Evolutionary conservation across 140 eudicot genomes (phyloP), one percentile per base, ranked within the genome.

Genomic region (Flaveria floridana): DNA sequence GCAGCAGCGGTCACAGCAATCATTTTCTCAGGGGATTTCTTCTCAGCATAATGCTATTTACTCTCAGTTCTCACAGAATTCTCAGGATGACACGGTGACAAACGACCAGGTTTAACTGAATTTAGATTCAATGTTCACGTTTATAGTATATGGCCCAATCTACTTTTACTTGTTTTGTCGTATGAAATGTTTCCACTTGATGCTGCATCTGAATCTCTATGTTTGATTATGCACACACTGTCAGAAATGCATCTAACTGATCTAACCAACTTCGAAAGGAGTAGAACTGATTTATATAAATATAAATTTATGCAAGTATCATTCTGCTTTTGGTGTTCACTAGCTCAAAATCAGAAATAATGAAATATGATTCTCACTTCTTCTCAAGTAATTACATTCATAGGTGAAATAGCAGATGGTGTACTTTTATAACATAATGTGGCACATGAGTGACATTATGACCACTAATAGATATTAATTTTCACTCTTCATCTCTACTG

Each of bases 41-140:
- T 89, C 96, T 68, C 96, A 92, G 77, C 92, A 80, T 6, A 76
- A 75, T 23, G 87, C 88, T 68, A 75, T 69, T 64, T 88, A 85
- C 81, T 93, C 97, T 65, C 99, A 90, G 86, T 77, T 90, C 79
- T 90, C 99, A 3, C 93, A 85, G 86, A 85, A 80, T 71, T 86
- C 96, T 41, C 87, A 80, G 62, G 95, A 90, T 6, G 95, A 87
- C 21, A 37, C 71, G 16, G 47, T 88, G 59, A 83, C 89, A 6
- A 78, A 79, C 12, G 88, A 83, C 71, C 90, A 86, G 80, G 90
- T 84, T 61, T 76, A 81, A 20, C 10, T 42, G 41, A 58, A 34
- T 61, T 7, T 37, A 57, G 51, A 64, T 72, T 30, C 13, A n/a
- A 68, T 55, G 16, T 26, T 65, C 2, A 65, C 64, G 9, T 13